These are phyloP conservation scores for Ustilago xerochloae DNA, from an alignment of 1,284 basidiomycete species.

Conservation along the genomic window DNA sequence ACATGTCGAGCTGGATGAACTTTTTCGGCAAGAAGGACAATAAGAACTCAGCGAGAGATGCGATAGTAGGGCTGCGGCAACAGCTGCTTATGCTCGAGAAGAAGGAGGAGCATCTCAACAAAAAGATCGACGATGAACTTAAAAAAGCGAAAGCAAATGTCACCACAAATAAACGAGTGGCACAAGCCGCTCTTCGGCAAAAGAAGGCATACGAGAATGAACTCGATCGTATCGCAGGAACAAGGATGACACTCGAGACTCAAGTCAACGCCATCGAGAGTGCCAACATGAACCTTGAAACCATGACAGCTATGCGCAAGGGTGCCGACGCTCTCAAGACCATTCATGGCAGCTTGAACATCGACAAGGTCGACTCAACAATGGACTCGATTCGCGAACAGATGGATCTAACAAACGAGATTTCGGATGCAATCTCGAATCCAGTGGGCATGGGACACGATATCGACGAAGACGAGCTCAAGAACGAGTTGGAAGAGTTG, in stretches of 20 bases:
- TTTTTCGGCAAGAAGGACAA: slow-evolving; percentile 66
- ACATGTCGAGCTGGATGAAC: slow-evolving; percentile 67
- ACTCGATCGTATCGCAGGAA: slow-evolving; percentile 86
- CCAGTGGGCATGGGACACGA: slow-evolving; percentile 77
- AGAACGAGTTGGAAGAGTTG: slow-evolving; percentile 84
- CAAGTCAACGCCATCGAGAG: slow-evolving; percentile 97
- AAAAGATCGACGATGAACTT: slow-evolving; percentile 95
- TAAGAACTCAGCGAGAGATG: slow-evolving; percentile 68
- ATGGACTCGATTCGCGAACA: slow-evolving; percentile 93
- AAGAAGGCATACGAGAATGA: slow-evolving; percentile 93
- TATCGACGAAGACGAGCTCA: slow-evolving; percentile 84
- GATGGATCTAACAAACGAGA: slow-evolving; percentile 92
- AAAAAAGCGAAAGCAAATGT: slow-evolving; percentile 93
- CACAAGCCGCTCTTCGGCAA: slow-evolving; percentile 83
- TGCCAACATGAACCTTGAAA: slow-evolving; percentile 98
- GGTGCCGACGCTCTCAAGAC: slow-evolving; percentile 89
- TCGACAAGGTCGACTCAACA: slow-evolving; percentile 89
- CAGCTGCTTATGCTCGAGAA: slow-evolving; percentile 90
- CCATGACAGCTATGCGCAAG: slow-evolving; percentile 97
- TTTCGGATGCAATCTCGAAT: slow-evolving; percentile 91
- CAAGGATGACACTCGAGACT: slow-evolving; percentile 90
- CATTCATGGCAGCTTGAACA: slow-evolving; percentile 88
- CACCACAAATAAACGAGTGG: slow-evolving; percentile 84
- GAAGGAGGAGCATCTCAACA: slow-evolving; percentile 96
- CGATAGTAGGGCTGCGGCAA: slow-evolving; percentile 70